These are phyloP conservation scores for Trichoderma sp. DNA, from an alignment of 2,329 filamentous ascomycete species.

Conservation along the genomic window DNA sequence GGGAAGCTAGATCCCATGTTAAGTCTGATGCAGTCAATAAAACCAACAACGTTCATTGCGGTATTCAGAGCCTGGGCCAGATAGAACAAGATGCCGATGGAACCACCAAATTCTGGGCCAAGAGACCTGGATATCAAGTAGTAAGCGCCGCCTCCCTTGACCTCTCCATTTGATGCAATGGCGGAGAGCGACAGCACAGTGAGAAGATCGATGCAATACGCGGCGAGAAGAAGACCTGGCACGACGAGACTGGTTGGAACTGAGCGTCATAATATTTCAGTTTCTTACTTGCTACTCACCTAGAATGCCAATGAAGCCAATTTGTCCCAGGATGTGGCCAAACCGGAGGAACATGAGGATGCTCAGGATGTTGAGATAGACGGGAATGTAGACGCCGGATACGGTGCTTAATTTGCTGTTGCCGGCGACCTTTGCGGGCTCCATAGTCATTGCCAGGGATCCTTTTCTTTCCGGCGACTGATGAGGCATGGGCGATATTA, in stretches of 20 bases:
- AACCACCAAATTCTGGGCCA: slow-evolving; percentile 84
- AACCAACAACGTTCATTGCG: slow-evolving; percentile 80
- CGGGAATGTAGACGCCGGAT: slow-evolving; percentile 80
- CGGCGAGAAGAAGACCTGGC: slow-evolving; percentile 65
- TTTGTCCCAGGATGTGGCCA: slow-evolving; percentile 77
- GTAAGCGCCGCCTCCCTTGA: slow-evolving; percentile 82
- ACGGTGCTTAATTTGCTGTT: slow-evolving; percentile 69
- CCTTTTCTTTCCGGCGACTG: slow-evolving; percentile 20
- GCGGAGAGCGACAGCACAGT: slow-evolving; percentile 84
- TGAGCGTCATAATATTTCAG: background rate
- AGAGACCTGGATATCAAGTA: slow-evolving; percentile 83
- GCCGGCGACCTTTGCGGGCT: slow-evolving; percentile 31
- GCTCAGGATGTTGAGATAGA: slow-evolving; percentile 83
- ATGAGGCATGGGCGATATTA: slow-evolving; percentile 14
- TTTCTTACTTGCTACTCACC: slow-evolving; percentile 46
- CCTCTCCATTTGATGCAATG: slow-evolving; percentile 85
- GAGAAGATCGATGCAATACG: slow-evolving; percentile 79
- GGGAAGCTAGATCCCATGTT: slow-evolving; percentile 68
- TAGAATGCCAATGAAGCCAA: slow-evolving; percentile 75
- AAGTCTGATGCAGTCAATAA: slow-evolving; percentile 76
- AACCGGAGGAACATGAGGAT: slow-evolving; percentile 93
- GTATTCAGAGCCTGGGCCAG: slow-evolving; percentile 87
- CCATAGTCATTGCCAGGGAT: slow-evolving; percentile 29
- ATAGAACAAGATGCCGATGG: slow-evolving; percentile 84
- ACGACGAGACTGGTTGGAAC: background rate